Evolutionary conservation across 1,284 basidiomycete species (phyloP).

Genomic region (Lentinula novae-zelandiae): DNA sequence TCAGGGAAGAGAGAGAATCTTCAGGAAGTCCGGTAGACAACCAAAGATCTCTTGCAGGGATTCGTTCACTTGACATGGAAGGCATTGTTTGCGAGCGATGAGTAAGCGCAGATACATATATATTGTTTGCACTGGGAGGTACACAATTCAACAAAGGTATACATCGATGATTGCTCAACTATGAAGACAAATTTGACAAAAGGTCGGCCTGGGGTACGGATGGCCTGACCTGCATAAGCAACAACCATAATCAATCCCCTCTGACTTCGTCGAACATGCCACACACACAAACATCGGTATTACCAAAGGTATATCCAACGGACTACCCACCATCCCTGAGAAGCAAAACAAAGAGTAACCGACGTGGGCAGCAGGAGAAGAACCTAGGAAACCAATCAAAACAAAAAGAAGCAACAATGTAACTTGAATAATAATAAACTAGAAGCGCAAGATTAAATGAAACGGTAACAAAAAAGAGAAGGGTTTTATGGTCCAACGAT

Average conservation of each 20-base stretch:
- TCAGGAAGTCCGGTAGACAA: slow-evolving; percentile 6
- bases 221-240: slow-evolving; percentile 1
- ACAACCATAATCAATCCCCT: not conserved
- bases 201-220: not conserved
- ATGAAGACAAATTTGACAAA: slow-evolving; percentile 2
- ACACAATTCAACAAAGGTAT: slow-evolving; percentile 5
- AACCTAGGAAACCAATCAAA: slow-evolving; percentile 1
- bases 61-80: not conserved
- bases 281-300: slow-evolving; percentile 1
- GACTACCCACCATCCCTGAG: not conserved
- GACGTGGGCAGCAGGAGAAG: not conserved
- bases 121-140: not conserved
- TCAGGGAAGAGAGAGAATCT: not conserved
- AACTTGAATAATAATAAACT: slow-evolving; percentile 8
- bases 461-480: not conserved
- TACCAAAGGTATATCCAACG: not conserved
- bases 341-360: not conserved
- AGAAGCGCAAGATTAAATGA: slow-evolving; percentile 1
- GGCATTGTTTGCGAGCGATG: not conserved
- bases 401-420: slow-evolving; percentile 2
- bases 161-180: slow-evolving; percentile 3
- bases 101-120: not conserved
- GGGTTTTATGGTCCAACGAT: not conserved
- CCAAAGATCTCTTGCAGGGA: slow-evolving; percentile 6
- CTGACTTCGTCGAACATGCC: not conserved